A percentile compares a stretch with the other conserved stretches of the same genome.
phyloP scores from a whole-genome alignment of 441 rosid species.

The Lepidium campestre region DNA sequence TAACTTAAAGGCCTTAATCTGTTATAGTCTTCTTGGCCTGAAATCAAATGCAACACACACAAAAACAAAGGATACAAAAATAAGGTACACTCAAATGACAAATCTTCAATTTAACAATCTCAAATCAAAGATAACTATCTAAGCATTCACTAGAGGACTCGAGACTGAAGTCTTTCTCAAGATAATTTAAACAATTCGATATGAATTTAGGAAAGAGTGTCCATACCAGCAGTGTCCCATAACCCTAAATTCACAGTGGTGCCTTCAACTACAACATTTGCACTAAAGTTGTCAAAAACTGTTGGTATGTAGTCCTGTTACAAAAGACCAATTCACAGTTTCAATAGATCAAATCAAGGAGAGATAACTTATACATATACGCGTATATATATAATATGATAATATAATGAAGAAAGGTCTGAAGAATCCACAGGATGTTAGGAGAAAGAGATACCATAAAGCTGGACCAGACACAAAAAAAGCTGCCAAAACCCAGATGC shows the following conservation, averaged over 20 bases:
- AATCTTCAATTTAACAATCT: neutral
- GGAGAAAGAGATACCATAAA: conserved; percentile 9
- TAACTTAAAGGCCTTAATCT: conserved; percentile 95
- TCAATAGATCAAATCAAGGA: conserved; percentile 7
- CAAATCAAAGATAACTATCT: neutral
- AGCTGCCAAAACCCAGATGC: conserved; percentile 40
- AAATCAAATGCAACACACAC: conserved; percentile 6
- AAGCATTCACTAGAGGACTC: neutral
- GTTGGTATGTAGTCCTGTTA: conserved; percentile 95
- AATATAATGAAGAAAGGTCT: neutral
- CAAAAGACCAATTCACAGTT: conserved; percentile 13
- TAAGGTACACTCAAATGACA: neutral
- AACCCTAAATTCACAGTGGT: conserved; percentile 88
- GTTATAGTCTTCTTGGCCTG: conserved; percentile 96
- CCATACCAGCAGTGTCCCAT: conserved; percentile 98
- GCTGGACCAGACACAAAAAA: neutral
- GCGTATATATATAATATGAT: neutral
- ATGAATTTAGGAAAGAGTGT: neutral
- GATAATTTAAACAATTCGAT: neutral
- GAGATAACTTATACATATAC: neutral
- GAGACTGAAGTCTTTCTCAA: neutral
- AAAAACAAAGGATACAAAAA: neutral
- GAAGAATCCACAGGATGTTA: neutral
- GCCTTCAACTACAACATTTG: conserved; percentile 90
- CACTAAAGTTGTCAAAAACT: conserved; percentile 96